A percentile compares a stretch with the other conserved stretches of the same genome.
Evolutionary conservation across 768 basidiomycete genomes (phyloP).

Genomic region (Suillus fuscotomentosus): DNA sequence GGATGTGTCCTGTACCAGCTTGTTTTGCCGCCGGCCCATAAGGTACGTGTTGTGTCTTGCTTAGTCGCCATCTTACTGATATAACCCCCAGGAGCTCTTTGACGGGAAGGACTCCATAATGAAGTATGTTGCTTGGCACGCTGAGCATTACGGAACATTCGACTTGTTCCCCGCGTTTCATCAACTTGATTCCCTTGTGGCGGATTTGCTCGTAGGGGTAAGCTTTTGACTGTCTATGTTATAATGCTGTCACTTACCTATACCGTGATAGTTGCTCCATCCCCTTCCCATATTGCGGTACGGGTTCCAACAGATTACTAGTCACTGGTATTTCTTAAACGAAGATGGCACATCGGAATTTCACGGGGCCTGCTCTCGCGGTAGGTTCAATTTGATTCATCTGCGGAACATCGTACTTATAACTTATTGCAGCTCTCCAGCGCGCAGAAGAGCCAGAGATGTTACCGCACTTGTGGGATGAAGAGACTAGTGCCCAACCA

Average conservation of each 20-base stretch:
- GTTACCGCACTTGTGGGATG: neutral
- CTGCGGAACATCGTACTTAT: neutral
- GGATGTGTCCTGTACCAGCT: constrained; percentile 42
- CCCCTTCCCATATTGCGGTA: neutral
- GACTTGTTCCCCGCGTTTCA: constrained; percentile 23
- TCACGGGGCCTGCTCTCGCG: constrained; percentile 15
- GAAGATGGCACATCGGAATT: constrained; percentile 21
- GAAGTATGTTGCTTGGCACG: constrained; percentile 21
- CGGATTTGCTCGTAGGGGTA: constrained; percentile 33
- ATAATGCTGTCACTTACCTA: neutral
- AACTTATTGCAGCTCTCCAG: neutral
- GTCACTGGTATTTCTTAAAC: constrained; percentile 6
- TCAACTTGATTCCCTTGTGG: constrained; percentile 19
- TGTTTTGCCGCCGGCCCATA: constrained; percentile 21
- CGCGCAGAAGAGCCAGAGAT: neutral
- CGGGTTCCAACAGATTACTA: neutral
- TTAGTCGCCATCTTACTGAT: neutral
- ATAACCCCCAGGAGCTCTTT: constrained; percentile 31
- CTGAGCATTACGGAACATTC: constrained; percentile 4
- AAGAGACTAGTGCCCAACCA: neutral
- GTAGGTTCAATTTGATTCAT: constrained; percentile 10
- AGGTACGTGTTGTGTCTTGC: constrained; percentile 17
- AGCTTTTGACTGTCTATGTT: neutral
- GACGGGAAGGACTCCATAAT: constrained; percentile 19
- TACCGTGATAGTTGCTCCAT: neutral